Evolutionary conservation across 768 basidiomycete genomes (phyloP).

Genomic region (Suillus sp.): DNA sequence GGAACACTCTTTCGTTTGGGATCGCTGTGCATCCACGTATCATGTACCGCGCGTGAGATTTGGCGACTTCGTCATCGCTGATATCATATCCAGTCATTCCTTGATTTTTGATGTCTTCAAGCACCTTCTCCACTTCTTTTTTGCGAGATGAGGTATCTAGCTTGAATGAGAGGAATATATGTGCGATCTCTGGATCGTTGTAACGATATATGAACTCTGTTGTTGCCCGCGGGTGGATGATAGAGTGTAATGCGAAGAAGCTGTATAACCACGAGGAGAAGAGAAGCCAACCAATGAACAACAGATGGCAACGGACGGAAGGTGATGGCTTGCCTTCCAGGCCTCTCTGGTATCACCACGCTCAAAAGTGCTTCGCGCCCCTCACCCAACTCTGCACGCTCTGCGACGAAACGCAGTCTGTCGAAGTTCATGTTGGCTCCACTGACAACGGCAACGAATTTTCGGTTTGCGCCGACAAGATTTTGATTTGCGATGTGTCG

Average conservation of each 20-base stretch:
- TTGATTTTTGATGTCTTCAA: conserved; percentile 57
- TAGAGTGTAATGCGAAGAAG: conserved; percentile 82
- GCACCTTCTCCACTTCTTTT: conserved; percentile 64
- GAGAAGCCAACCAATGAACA: conserved; percentile 9
- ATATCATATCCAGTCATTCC: conserved; percentile 89
- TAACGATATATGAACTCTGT: conserved; percentile 97
- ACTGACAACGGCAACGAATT: conserved; percentile 89
- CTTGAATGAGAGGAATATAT: conserved; percentile 90
- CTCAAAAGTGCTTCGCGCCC: conserved; percentile 91
- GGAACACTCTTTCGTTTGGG: conserved; percentile 82
- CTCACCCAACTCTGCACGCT: conserved; percentile 96
- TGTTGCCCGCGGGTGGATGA: conserved; percentile 88
- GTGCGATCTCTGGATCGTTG: conserved; percentile 70
- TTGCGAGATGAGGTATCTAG: conserved; percentile 56
- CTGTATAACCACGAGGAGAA: conserved; percentile 41
- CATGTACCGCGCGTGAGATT: conserved; percentile 93
- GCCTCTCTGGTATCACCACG: conserved; percentile 91
- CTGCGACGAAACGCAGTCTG: conserved; percentile 94
- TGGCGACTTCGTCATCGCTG: conserved; percentile 93
- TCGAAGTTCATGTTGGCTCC: conserved; percentile 99
- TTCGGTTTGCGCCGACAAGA: conserved; percentile 80
- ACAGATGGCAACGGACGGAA: neutral
- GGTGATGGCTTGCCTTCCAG: conserved; percentile 66
- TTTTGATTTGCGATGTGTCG: conserved; percentile 80
- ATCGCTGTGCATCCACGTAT: conserved; percentile 83